Percentiles rank a stretch among this genome's conserved stretches.
phyloP scores from a whole-genome alignment of 495 filamentous ascomycete genomes.

The Cercophora samala region DNA sequence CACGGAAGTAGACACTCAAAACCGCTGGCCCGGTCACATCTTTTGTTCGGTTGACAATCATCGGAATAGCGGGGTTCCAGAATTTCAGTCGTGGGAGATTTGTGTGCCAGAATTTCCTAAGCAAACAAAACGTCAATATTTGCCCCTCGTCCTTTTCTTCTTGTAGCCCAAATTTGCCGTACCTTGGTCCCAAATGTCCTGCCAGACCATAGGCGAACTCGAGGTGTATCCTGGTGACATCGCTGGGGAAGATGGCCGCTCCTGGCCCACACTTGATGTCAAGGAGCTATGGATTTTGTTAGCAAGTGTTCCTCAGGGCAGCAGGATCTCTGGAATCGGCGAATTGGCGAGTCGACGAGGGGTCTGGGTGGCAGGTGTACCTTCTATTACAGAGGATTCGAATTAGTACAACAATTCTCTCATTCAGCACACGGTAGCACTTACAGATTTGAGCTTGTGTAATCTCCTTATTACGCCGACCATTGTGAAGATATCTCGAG shows the following conservation, averaged over 20 bases:
- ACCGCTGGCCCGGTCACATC: slow-evolving; percentile 58
- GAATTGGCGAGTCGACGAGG: slow-evolving; percentile 11
- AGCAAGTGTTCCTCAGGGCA: background rate
- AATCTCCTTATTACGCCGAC: slow-evolving; percentile 75
- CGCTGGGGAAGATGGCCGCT: slow-evolving; percentile 72
- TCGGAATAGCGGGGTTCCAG: slow-evolving; percentile 81
- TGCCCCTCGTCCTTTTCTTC: background rate
- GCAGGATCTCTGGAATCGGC: background rate
- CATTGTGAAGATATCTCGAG: slow-evolving; percentile 53
- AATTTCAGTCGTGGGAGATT: slow-evolving; percentile 86
- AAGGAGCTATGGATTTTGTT: slow-evolving; percentile 55
- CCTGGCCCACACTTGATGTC: slow-evolving; percentile 72
- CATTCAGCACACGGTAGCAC: slow-evolving; percentile 33
- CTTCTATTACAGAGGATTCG: slow-evolving; percentile 37
- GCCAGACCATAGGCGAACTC: slow-evolving; percentile 65
- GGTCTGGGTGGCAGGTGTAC: slow-evolving; percentile 19
- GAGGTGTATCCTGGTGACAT: slow-evolving; percentile 80
- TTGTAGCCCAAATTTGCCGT: slow-evolving; percentile 18
- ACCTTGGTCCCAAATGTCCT: slow-evolving; percentile 81
- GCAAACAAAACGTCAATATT: background rate
- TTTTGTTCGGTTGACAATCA: slow-evolving; percentile 69
- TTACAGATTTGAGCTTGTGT: slow-evolving; percentile 72
- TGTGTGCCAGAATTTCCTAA: slow-evolving; percentile 80
- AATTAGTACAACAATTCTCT: slow-evolving; percentile 7
- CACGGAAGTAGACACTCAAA: slow-evolving; percentile 71